Evolutionary conservation across 1,284 basidiomycete species (phyloP).

Genomic region (Hortiboletus rubellus): DNA sequence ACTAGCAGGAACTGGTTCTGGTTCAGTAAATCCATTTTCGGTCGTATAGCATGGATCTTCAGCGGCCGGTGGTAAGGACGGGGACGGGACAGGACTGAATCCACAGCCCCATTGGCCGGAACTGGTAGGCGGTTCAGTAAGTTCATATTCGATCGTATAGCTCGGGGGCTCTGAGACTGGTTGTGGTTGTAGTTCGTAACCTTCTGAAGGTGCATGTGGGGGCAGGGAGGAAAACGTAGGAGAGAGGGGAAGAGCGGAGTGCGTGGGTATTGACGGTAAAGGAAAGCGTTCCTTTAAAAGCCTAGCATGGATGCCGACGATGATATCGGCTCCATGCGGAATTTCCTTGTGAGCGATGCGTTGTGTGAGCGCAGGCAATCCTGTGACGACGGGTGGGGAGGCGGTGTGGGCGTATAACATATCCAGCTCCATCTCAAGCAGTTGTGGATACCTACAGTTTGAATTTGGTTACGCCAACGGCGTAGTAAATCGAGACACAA

Average conservation of each 20-base stretch:
- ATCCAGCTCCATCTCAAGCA: slow-evolving; percentile 31
- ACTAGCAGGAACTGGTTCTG: too few species aligned
- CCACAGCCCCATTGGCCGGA: too few species aligned
- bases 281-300: slow-evolving; percentile 15
- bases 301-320: slow-evolving; percentile 24
- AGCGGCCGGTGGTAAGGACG: too few species aligned
- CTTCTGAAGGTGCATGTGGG: not conserved
- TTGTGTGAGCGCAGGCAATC: slow-evolving; percentile 14
- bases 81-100: too few species aligned
- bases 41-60: too few species aligned
- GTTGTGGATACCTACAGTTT: slow-evolving; percentile 15
- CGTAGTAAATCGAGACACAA: too few species aligned
- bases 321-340: slow-evolving; percentile 23
- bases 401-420: slow-evolving; percentile 21
- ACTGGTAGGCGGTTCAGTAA: too few species aligned
- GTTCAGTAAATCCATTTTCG: too few species aligned
- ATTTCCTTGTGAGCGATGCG: slow-evolving; percentile 23
- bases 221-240: not conserved
- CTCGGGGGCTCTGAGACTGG: not conserved
- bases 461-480: not conserved
- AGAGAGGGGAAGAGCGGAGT: not conserved
- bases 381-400: slow-evolving; percentile 14
- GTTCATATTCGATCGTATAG: not conserved
- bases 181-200: not conserved
- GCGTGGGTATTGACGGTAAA: not conserved